phyloP scores from a whole-genome alignment of 1,284 basidiomycete genomes.

The Fomitopsis palustris region DNA sequence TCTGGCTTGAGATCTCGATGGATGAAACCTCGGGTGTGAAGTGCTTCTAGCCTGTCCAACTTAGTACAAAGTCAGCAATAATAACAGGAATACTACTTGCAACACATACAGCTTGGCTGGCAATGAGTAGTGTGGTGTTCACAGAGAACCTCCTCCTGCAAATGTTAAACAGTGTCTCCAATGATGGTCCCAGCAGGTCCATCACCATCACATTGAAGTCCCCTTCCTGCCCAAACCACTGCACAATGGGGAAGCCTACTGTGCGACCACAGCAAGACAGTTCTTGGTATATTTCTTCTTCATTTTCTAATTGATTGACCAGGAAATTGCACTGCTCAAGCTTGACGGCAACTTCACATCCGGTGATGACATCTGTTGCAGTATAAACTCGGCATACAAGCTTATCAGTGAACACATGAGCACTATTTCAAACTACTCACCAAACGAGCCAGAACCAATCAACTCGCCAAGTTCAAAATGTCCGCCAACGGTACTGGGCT shows the following conservation, averaged over 20 bases:
- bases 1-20: slow-evolving; percentile 9
- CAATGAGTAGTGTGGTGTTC: slow-evolving; percentile 30
- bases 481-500: too few relatives aligned
- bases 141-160: slow-evolving; percentile 40
- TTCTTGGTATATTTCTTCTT: background rate
- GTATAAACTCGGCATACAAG: too few relatives aligned
- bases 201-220: slow-evolving; percentile 32
- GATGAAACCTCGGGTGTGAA: slow-evolving; percentile 5
- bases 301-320: background rate
- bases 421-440: too few relatives aligned
- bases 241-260: background rate
- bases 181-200: slow-evolving; percentile 39
- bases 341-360: background rate
- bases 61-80: background rate
- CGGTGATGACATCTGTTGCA: too few relatives aligned
- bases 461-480: too few relatives aligned
- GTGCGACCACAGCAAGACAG: background rate
- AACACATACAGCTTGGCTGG: slow-evolving; percentile 38
- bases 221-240: background rate
- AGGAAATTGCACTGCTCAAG: background rate
- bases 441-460: too few relatives aligned
- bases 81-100: background rate
- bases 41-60: background rate
- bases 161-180: slow-evolving; percentile 44
- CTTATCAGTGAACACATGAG: too few relatives aligned